phyloP scores from a whole-genome alignment of 257 asterid species.

The Solanum pimpinellifolium region DNA sequence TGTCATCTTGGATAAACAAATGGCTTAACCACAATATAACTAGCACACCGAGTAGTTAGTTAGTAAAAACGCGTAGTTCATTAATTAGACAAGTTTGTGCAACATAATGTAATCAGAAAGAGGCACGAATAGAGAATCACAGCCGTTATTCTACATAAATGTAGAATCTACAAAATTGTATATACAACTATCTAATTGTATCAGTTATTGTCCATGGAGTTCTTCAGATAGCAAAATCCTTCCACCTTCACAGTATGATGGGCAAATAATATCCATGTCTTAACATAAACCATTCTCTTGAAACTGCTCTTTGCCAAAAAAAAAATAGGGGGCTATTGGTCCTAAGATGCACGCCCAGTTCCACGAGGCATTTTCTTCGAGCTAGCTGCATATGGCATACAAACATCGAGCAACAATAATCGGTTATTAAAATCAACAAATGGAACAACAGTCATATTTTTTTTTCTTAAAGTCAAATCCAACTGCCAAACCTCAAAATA shows the following conservation, averaged over 20 bases:
- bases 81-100: neutral
- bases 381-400: slow-evolving; percentile 19
- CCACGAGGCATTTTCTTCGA: slow-evolving; percentile 96
- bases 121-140: neutral
- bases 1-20: neutral
- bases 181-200: neutral
- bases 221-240: neutral
- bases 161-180: neutral
- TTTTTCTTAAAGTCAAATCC: neutral
- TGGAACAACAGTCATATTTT: neutral
- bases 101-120: neutral
- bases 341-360: slow-evolving; percentile 58
- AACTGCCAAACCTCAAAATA: neutral
- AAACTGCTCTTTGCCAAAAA: neutral
- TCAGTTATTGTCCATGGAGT: neutral
- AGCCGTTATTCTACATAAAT: neutral
- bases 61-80: neutral
- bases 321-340: neutral
- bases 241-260: neutral
- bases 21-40: neutral
- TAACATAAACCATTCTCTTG: neutral
- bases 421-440: neutral
- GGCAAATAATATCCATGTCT: neutral
- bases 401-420: neutral
- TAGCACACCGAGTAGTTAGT: neutral